These are phyloP conservation scores for Schizochytrium sp. DNA, from an alignment of 108 stramenopile genomes.

Conservation along the genomic window DNA sequence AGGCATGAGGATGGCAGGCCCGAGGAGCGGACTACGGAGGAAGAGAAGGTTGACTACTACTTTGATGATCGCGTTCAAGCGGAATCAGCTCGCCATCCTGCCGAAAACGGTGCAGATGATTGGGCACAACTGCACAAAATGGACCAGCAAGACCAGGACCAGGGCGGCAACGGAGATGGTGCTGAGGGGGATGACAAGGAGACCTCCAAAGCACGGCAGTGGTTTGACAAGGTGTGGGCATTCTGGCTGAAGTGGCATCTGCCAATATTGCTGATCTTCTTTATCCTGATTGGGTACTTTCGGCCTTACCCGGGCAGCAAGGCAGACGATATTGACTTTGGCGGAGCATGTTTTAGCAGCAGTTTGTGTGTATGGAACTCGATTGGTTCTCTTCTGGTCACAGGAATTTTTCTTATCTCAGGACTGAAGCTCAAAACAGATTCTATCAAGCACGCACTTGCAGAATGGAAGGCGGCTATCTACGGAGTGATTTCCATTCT, in stretches of 20 bases:
- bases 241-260: slow-evolving; percentile 61
- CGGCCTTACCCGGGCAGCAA: slow-evolving; percentile 41
- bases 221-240: no score
- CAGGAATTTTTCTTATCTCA: slow-evolving; percentile 59
- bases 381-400: not conserved
- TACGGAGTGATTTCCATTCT: slow-evolving; percentile 46
- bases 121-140: no score
- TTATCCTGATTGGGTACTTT: slow-evolving; percentile 45
- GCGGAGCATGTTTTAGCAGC: slow-evolving; percentile 11
- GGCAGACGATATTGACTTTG: slow-evolving; percentile 25
- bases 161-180: no score
- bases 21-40: no score
- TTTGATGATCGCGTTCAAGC: no score
- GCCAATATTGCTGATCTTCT: slow-evolving; percentile 42
- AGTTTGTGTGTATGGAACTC: not conserved
- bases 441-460: slow-evolving; percentile 15
- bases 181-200: no score
- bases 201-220: no score
- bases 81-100: no score
- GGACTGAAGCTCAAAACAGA: slow-evolving; percentile 65
- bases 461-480: slow-evolving; percentile 2
- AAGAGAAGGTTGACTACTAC: no score
- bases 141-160: no score
- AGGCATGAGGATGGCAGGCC: no score
- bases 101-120: no score